These are phyloP conservation scores for Dalbergia cultrata DNA, from an alignment of 306 rosid species.

Conservation along the genomic window DNA sequence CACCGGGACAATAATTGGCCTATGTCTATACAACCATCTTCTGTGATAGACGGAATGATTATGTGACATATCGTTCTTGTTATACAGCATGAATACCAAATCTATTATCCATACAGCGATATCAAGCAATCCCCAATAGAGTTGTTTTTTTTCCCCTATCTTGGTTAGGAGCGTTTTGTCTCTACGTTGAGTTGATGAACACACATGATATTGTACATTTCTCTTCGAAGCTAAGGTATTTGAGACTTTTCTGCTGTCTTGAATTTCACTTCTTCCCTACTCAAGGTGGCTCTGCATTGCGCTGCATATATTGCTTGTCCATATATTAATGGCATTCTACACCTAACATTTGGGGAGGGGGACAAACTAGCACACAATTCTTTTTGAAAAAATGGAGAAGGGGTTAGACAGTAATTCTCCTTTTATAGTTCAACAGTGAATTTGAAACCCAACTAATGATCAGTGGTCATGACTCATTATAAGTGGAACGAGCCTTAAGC, in stretches of 20 bases:
- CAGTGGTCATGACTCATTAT: slow-evolving; percentile 47
- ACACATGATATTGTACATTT: slow-evolving; percentile 45
- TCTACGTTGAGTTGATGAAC: slow-evolving; percentile 36
- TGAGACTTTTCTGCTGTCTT: slow-evolving; percentile 37
- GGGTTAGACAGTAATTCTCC: slow-evolving; percentile 27
- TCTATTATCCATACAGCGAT: neutral
- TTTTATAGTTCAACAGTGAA: slow-evolving; percentile 33
- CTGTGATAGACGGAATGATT: slow-evolving; percentile 44
- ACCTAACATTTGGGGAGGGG: slow-evolving; percentile 53
- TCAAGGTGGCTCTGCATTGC: slow-evolving; percentile 58
- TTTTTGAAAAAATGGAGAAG: neutral
- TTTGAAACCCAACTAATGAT: slow-evolving; percentile 44
- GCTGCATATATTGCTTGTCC: slow-evolving; percentile 48
- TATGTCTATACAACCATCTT: slow-evolving; percentile 28
- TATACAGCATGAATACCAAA: slow-evolving; percentile 39
- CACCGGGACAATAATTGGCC: slow-evolving; percentile 25
- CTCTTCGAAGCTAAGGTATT: slow-evolving; percentile 83
- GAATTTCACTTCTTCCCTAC: slow-evolving; percentile 73
- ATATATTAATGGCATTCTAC: slow-evolving; percentile 43
- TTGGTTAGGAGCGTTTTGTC: slow-evolving; percentile 39
- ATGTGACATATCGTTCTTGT: slow-evolving; percentile 28
- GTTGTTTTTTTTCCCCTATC: neutral
- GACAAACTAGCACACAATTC: slow-evolving; percentile 5
- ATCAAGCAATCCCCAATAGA: slow-evolving; percentile 42
- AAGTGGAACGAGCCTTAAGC: slow-evolving; percentile 26